Conservation (phyloP, 2,329 filamentous ascomycete genomes). For the Botryotinia globosa region DNA sequence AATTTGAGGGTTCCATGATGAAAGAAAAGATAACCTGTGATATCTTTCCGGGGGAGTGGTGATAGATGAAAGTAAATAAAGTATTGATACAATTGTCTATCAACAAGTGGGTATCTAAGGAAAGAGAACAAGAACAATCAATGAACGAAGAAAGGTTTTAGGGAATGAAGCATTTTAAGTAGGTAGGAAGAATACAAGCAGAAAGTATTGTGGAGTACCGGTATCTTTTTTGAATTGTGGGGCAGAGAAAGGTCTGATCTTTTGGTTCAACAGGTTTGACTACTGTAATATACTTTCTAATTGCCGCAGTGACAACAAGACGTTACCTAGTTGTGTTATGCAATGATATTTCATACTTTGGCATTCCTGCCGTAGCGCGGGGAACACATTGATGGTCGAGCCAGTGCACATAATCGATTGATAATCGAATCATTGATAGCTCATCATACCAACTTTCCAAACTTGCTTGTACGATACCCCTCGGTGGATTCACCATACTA, state of each 20-base stretch:
- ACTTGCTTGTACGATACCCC: conserved; percentile 17
- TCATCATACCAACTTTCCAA: neutral
- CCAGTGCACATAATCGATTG: conserved; percentile 8
- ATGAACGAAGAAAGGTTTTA: neutral
- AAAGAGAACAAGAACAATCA: neutral
- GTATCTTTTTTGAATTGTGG: neutral
- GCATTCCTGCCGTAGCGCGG: neutral
- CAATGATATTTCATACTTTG: neutral
- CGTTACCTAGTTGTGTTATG: too few species aligned
- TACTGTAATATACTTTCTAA: too few species aligned
- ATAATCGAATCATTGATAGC: conserved; percentile 13
- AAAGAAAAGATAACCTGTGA: neutral
- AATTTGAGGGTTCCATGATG: conserved; percentile 32
- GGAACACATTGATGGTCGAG: neutral
- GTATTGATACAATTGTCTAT: neutral
- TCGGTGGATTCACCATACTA: conserved; percentile 4
- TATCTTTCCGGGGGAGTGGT: neutral
- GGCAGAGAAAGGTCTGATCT: neutral
- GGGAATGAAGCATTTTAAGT: neutral
- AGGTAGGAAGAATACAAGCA: neutral
- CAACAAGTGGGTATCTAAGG: neutral
- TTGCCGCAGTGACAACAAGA: neutral
- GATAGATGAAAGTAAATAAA: neutral
- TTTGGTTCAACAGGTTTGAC: neutral
- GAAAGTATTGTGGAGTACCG: conserved; percentile 1